Percentiles rank a stretch among this genome's conserved stretches.
Conservation (phyloP, 139 green algal genomes). For the Diplosphaera chodatii region DNA sequence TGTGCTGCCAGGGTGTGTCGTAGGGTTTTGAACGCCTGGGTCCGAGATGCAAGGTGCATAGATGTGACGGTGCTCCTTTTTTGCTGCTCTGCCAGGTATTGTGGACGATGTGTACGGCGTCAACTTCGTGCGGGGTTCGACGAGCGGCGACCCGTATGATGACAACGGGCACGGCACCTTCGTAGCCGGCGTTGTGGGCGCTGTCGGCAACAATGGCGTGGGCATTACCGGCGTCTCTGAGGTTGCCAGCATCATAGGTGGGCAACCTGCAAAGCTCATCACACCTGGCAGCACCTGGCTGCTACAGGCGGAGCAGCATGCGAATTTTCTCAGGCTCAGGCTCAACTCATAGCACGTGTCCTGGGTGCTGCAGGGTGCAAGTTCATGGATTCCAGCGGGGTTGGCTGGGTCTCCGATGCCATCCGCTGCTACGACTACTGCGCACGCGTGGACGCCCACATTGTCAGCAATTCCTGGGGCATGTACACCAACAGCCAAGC, state of each 20-base stretch:
- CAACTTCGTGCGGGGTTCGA: constrained; percentile 17
- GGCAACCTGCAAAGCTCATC: too few species aligned
- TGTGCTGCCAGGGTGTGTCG: too few species aligned
- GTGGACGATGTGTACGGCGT: constrained; percentile 25
- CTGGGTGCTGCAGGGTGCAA: constrained; percentile 1
- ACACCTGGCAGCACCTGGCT: too few species aligned
- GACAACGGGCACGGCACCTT: constrained; percentile 28
- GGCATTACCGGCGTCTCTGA: constrained; percentile 2
- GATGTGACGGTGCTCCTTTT: not conserved
- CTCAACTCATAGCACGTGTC: too few species aligned
- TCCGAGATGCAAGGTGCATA: too few species aligned
- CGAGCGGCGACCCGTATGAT: constrained; percentile 14
- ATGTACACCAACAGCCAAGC: constrained; percentile 10
- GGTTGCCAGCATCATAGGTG: not conserved
- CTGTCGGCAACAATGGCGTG: constrained; percentile 22
- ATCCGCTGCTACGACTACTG: constrained; percentile 19
- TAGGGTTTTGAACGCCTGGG: too few species aligned
- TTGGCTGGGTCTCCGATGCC: constrained; percentile 16
- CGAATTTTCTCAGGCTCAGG: too few species aligned
- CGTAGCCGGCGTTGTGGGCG: constrained; percentile 24
- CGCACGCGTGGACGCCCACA: constrained; percentile 12
- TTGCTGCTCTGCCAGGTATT: constrained; percentile 9
- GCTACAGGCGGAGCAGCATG: too few species aligned
- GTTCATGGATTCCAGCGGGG: constrained; percentile 18
- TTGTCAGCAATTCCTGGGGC: constrained; percentile 29